Evolutionary conservation across 768 basidiomycete species (phyloP).

Genomic region (Holtermannia corniformis): DNA sequence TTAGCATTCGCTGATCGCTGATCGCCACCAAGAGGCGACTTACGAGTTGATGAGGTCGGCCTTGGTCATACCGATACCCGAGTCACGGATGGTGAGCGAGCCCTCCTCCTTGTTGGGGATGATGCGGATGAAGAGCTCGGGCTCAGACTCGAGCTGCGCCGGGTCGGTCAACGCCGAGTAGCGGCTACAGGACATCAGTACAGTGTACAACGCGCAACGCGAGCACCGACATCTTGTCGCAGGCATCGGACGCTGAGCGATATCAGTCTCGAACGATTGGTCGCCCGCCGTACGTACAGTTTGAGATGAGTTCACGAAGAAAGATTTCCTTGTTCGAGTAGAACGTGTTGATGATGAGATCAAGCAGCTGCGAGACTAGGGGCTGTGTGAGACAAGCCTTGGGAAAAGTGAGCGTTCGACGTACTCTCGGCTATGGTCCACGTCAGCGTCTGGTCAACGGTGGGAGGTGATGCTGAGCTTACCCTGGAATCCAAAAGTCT

Average conservation of each 20-base stretch:
- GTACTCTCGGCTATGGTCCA: background rate
- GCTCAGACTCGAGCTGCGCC: conserved; percentile 73
- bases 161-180: conserved; percentile 94
- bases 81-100: conserved; percentile 78
- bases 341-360: conserved; percentile 99
- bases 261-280: no score
- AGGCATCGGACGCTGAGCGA: conserved; percentile 99
- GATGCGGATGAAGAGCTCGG: conserved; percentile 92
- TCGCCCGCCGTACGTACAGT: no score
- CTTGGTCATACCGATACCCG: conserved; percentile 99
- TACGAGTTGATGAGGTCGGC: conserved; percentile 99
- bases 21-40: no score
- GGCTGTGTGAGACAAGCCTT: conserved; percentile 52
- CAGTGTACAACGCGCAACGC: no score
- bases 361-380: conserved; percentile 96
- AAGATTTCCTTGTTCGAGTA: conserved; percentile 99
- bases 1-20: no score
- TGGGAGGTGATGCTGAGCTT: background rate
- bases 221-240: conserved; percentile 99
- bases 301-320: conserved; percentile 92
- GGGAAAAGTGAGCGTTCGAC: background rate
- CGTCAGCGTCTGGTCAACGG: conserved; percentile 1
- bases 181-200: no score
- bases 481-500: conserved; percentile 37
- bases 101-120: conserved; percentile 94